phyloP scores from a whole-genome alignment of 225 moss, liverwort and hornwort species.

The Pseudisothecium myosuroides region DNA sequence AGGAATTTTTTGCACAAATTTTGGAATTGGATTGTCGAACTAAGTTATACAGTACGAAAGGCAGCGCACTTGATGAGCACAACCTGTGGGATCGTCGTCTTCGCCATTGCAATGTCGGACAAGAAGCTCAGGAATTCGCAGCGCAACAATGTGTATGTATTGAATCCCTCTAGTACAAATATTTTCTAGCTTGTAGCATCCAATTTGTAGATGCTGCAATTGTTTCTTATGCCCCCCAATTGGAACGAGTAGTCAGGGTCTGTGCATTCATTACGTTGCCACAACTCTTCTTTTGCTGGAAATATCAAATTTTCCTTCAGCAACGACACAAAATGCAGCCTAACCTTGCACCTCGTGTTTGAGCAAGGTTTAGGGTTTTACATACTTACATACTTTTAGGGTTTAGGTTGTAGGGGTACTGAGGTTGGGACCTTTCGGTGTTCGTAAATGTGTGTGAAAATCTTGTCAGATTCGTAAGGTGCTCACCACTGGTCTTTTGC shows the following conservation, averaged over 20 bases:
- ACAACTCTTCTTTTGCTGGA: background rate
- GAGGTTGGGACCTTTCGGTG: background rate
- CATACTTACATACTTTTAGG: too few species aligned
- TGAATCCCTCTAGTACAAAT: constrained; percentile 30
- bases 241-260: background rate
- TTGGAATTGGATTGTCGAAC: background rate
- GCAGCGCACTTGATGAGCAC: background rate
- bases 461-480: constrained; percentile 33
- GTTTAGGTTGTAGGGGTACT: background rate
- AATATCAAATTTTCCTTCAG: background rate
- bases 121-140: constrained; percentile 2
- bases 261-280: background rate
- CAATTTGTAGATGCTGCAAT: background rate
- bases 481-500: constrained; percentile 48
- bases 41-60: background rate
- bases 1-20: background rate
- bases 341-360: background rate
- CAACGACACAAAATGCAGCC: background rate
- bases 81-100: background rate
- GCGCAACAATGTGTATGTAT: constrained; percentile 59
- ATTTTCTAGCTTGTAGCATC: background rate
- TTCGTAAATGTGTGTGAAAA: background rate
- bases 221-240: background rate
- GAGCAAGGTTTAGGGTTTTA: background rate
- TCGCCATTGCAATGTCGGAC: constrained; percentile 3